A percentile compares a stretch with the other conserved stretches of the same genome.
Evolutionary conservation across 768 basidiomycete species (phyloP).

Genomic region (Boletales sp.): DNA sequence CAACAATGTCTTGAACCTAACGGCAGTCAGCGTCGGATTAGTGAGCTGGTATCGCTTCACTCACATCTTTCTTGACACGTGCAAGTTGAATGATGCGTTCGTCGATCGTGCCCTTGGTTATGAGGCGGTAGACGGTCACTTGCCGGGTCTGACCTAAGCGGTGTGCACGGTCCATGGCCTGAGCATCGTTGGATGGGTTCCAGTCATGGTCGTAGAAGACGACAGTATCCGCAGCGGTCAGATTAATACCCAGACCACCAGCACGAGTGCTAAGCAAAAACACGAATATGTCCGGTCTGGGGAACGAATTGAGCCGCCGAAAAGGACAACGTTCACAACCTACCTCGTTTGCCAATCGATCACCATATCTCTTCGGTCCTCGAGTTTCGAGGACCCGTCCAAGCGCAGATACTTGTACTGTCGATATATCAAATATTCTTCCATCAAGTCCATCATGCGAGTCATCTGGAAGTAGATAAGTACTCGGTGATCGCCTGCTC

Average conservation of each 20-base stretch:
- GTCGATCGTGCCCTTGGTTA: constrained; percentile 92
- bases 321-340: background rate
- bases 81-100: constrained; percentile 97
- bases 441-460: constrained; percentile 98
- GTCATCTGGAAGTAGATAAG: constrained; percentile 99
- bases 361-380: constrained; percentile 98
- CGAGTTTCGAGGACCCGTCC: constrained; percentile 91
- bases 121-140: constrained; percentile 93
- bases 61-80: constrained; percentile 93
- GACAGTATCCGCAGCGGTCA: constrained; percentile 61
- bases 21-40: background rate
- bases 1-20: constrained; percentile 98
- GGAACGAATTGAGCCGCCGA: background rate
- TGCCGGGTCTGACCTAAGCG: constrained; percentile 95
- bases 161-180: constrained; percentile 98
- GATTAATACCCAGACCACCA: constrained; percentile 94
- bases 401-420: constrained; percentile 93
- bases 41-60: constrained; percentile 13
- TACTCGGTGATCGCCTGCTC: constrained; percentile 88
- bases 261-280: constrained; percentile 94
- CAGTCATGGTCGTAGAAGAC: constrained; percentile 23
- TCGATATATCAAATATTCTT: constrained; percentile 95
- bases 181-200: constrained; percentile 96
- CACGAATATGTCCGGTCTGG: constrained; percentile 81
- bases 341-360: constrained; percentile 97